phyloP scores from a whole-genome alignment of 2,329 filamentous ascomycete genomes.

The Monilinia aucupariae region DNA sequence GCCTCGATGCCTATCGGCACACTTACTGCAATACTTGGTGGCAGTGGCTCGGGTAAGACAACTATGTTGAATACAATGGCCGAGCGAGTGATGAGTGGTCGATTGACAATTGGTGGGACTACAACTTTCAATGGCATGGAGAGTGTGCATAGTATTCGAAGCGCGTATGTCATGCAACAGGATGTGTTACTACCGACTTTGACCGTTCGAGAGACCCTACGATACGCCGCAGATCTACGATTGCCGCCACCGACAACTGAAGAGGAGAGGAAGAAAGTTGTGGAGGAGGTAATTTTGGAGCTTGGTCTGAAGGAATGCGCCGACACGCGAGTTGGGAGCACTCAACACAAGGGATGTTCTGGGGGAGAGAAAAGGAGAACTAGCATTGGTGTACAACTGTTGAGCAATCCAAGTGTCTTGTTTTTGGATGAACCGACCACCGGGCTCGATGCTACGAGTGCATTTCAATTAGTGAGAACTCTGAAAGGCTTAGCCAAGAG shows the following conservation, averaged over 20 bases:
- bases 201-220: slow-evolving; percentile 69
- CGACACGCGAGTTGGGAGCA: slow-evolving; percentile 66
- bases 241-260: slow-evolving; percentile 57
- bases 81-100: slow-evolving; percentile 55
- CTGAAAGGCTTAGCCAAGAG: slow-evolving; percentile 62
- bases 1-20: slow-evolving; percentile 60
- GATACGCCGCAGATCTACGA: slow-evolving; percentile 66
- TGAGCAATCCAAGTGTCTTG: slow-evolving; percentile 72
- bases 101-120: slow-evolving; percentile 48
- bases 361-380: slow-evolving; percentile 73
- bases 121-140: slow-evolving; percentile 56
- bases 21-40: slow-evolving; percentile 70
- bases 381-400: slow-evolving; percentile 70
- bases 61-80: slow-evolving; percentile 67
- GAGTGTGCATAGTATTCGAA: slow-evolving; percentile 50
- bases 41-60: slow-evolving; percentile 69
- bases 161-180: slow-evolving; percentile 71
- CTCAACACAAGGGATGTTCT: slow-evolving; percentile 67
- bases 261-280: slow-evolving; percentile 55
- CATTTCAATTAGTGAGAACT: slow-evolving; percentile 66
- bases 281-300: slow-evolving; percentile 72
- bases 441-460: slow-evolving; percentile 70
- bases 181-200: slow-evolving; percentile 68
- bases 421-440: slow-evolving; percentile 79
- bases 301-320: slow-evolving; percentile 73